phyloP scores from a whole-genome alignment of 1,139 yeast species.

The Yarrowia galli region DNA sequence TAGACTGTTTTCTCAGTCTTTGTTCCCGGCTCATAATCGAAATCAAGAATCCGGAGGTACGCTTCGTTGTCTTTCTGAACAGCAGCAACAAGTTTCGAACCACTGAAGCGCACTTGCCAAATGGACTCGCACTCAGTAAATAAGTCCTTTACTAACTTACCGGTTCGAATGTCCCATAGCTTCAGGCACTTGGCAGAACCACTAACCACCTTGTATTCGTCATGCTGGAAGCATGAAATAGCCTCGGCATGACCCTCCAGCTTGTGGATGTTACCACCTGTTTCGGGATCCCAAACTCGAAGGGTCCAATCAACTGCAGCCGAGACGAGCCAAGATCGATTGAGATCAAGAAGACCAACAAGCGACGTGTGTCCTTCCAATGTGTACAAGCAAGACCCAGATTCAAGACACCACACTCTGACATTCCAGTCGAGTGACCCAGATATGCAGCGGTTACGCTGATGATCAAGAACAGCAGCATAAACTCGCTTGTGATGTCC shows the following conservation, averaged over 20 bases:
- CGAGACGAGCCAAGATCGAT: conserved; percentile 81
- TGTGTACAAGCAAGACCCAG: conserved; percentile 71
- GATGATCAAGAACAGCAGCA: conserved; percentile 80
- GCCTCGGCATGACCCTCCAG: conserved; percentile 88
- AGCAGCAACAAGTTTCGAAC: conserved; percentile 87
- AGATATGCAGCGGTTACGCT: conserved; percentile 80
- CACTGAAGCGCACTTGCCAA: conserved; percentile 94
- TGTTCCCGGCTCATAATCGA: conserved; percentile 55
- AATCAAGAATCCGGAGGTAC: conserved; percentile 82
- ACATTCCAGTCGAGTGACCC: conserved; percentile 93
- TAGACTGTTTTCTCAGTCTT: conserved; percentile 28
- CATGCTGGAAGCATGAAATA: conserved; percentile 92
- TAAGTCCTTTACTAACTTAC: conserved; percentile 76
- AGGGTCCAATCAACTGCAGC: conserved; percentile 96
- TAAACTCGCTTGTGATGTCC: conserved; percentile 92
- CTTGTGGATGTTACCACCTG: conserved; percentile 71
- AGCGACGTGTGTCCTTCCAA: conserved; percentile 87
- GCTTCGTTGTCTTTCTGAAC: conserved; percentile 78
- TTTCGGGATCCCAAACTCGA: conserved; percentile 89
- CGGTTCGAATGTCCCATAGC: conserved; percentile 83
- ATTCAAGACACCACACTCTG: conserved; percentile 85
- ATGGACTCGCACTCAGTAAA: conserved; percentile 79
- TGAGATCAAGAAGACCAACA: conserved; percentile 84
- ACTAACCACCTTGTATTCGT: conserved; percentile 81
- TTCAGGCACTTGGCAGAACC: conserved; percentile 87